Conservation (phyloP, 345 rosid species). For the Mercurialis annua region DNA sequence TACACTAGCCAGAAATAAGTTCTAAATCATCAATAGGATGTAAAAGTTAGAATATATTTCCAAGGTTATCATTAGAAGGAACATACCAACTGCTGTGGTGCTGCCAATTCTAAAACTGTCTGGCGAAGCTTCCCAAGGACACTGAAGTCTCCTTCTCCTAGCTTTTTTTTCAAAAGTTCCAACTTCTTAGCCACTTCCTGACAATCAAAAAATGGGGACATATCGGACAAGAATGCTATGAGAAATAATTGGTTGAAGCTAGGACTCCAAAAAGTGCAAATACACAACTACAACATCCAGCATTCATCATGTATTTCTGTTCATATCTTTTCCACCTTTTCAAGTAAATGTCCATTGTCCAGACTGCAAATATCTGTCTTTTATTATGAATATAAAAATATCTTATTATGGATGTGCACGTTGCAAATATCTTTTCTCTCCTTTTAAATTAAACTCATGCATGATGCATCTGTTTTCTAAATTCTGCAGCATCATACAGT, state of each 20-base stretch:
- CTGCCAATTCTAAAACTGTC: slow-evolving; percentile 60
- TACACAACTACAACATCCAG: not conserved
- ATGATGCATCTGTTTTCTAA: not conserved
- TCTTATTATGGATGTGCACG: not conserved
- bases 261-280: not conserved
- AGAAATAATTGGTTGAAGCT: not conserved
- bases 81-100: slow-evolving; percentile 75
- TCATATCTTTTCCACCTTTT: too few relatives aligned
- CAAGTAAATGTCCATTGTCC: not conserved
- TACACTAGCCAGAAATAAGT: not conserved
- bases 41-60: not conserved
- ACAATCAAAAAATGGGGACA: slow-evolving; percentile 13
- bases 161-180: slow-evolving; percentile 56
- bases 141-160: slow-evolving; percentile 54
- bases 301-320: not conserved
- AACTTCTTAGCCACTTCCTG: slow-evolving; percentile 69
- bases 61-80: slow-evolving; percentile 6
- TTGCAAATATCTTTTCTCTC: not conserved
- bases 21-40: not conserved
- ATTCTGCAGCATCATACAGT: not conserved
- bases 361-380: not conserved
- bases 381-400: not conserved
- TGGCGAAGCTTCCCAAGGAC: slow-evolving; percentile 69
- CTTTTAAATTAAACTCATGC: not conserved
- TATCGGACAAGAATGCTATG: slow-evolving; percentile 13